A percentile compares a stretch with the other conserved stretches of the same genome.
These are phyloP conservation scores for Limnanthes douglasii DNA, from an alignment of 345 rosid genomes.

Conservation along the genomic window DNA sequence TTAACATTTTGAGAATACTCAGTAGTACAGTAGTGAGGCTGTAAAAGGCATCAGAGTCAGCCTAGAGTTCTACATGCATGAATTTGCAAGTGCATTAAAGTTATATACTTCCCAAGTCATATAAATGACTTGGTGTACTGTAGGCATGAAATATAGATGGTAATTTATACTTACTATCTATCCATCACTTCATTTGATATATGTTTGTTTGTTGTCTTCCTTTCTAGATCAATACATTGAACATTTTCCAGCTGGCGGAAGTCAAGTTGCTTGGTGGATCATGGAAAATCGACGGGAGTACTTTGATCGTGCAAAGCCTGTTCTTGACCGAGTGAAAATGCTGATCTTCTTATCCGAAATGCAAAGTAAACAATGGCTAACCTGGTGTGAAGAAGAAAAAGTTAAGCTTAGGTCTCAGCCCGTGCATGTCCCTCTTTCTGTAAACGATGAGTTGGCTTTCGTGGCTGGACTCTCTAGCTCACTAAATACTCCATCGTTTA, in stretches of 20 bases:
- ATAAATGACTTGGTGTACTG: too few relatives aligned
- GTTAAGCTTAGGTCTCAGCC: slow-evolving; percentile 80
- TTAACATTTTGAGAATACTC: too few relatives aligned
- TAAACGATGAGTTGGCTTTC: slow-evolving; percentile 89
- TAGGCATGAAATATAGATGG: too few relatives aligned
- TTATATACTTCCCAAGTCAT: too few relatives aligned
- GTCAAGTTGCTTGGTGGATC: slow-evolving; percentile 97
- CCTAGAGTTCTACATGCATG: too few relatives aligned
- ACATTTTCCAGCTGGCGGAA: slow-evolving; percentile 81
- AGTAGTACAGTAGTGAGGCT: too few relatives aligned
- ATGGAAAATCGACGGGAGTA: slow-evolving; percentile 93
- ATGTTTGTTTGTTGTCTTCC: slow-evolving; percentile 2
- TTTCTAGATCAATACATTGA: slow-evolving; percentile 76
- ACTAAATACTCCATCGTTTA: slow-evolving; percentile 49
- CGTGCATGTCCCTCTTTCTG: slow-evolving; percentile 64
- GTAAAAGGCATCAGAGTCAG: too few relatives aligned
- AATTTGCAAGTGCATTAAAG: too few relatives aligned
- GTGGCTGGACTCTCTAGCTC: slow-evolving; percentile 73
- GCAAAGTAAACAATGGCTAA: slow-evolving; percentile 74
- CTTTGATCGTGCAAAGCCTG: slow-evolving; percentile 70
- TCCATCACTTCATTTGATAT: too few relatives aligned
- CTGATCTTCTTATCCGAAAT: slow-evolving; percentile 68
- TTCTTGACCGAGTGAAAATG: slow-evolving; percentile 71
- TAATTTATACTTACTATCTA: too few relatives aligned
- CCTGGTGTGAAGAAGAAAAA: slow-evolving; percentile 81